Percentiles rank a stretch among this genome's conserved stretches.
phyloP scores from a whole-genome alignment of 1,284 basidiomycete genomes.

The Irpex rosettiformis region DNA sequence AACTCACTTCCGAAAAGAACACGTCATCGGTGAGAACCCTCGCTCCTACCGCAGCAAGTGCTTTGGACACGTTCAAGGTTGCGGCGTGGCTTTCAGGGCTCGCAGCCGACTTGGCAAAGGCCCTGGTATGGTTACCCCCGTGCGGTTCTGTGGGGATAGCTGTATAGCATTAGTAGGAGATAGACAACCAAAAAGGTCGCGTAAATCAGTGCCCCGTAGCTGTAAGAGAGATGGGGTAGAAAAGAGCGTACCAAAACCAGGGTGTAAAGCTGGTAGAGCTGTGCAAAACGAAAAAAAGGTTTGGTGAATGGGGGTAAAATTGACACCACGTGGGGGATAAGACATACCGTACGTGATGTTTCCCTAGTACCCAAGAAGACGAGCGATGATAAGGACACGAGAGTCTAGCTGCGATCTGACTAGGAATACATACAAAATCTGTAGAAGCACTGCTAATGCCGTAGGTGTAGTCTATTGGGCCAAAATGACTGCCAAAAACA shows the following conservation, averaged over 20 bases:
- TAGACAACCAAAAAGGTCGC: background rate
- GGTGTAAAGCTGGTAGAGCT: conserved; percentile 46
- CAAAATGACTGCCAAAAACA: conserved; percentile 24
- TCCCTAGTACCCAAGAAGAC: conserved; percentile 39
- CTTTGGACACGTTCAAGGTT: conserved; percentile 56
- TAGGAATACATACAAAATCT: conserved; percentile 25
- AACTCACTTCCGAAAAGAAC: conserved; percentile 51
- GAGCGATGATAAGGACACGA: background rate
- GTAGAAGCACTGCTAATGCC: conserved; percentile 27
- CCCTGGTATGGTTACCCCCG: conserved; percentile 67
- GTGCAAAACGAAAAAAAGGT: conserved; percentile 2
- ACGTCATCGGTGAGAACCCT: conserved; percentile 51
- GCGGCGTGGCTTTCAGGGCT: conserved; percentile 59
- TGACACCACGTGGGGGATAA: background rate
- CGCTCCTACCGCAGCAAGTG: conserved; percentile 57
- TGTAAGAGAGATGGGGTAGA: background rate
- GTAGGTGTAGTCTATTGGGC: conserved; percentile 21
- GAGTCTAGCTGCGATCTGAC: background rate
- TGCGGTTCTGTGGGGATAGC: conserved; percentile 62
- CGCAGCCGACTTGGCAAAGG: conserved; percentile 56
- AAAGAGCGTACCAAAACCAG: conserved; percentile 46
- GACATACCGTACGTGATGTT: conserved; percentile 62
- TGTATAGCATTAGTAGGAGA: conserved; percentile 27
- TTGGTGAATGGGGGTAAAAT: background rate
- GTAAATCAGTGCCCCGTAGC: background rate